Evolutionary conservation across 2,329 filamentous ascomycete genomes (phyloP).

Genomic region (Thermoascus crustaceus): DNA sequence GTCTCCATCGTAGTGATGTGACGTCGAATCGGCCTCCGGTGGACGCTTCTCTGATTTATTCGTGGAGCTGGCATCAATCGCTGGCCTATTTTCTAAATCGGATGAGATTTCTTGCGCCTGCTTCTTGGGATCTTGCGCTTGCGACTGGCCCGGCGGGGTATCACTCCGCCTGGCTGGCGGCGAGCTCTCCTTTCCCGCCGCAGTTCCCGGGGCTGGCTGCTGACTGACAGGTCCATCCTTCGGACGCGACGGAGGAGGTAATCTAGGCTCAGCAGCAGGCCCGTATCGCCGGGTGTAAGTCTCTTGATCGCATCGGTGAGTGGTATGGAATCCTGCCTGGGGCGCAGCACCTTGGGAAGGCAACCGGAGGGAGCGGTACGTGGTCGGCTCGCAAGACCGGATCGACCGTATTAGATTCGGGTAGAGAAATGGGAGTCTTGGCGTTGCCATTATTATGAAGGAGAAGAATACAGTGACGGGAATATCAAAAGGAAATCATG

Average conservation of each 20-base stretch:
- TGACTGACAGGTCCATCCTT: slow-evolving; percentile 17
- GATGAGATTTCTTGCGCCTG: not conserved
- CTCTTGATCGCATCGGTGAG: slow-evolving; percentile 27
- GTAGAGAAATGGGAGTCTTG: slow-evolving; percentile 60
- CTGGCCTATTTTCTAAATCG: not conserved
- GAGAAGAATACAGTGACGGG: slow-evolving; percentile 10
- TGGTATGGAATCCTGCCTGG: slow-evolving; percentile 30
- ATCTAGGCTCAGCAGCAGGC: slow-evolving; percentile 34
- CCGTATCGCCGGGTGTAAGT: slow-evolving; percentile 40
- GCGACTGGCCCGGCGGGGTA: slow-evolving; percentile 8
- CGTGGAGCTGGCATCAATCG: not conserved
- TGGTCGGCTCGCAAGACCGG: slow-evolving; percentile 40
- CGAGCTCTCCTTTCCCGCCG: slow-evolving; percentile 9
- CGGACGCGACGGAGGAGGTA: slow-evolving; percentile 30
- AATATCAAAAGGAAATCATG: slow-evolving; percentile 1
- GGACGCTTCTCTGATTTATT: not conserved
- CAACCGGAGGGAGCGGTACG: slow-evolving; percentile 36
- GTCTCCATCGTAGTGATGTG: not conserved
- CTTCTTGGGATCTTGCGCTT: slow-evolving; percentile 11
- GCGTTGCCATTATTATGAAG: slow-evolving; percentile 61
- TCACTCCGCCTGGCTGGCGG: slow-evolving; percentile 2
- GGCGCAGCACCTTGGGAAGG: slow-evolving; percentile 18
- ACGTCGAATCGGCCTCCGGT: not conserved
- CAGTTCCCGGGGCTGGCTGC: slow-evolving; percentile 8
- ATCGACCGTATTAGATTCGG: slow-evolving; percentile 56